phyloP scores from a whole-genome alignment of 441 rosid species.

The Dalechampia spathulata region DNA sequence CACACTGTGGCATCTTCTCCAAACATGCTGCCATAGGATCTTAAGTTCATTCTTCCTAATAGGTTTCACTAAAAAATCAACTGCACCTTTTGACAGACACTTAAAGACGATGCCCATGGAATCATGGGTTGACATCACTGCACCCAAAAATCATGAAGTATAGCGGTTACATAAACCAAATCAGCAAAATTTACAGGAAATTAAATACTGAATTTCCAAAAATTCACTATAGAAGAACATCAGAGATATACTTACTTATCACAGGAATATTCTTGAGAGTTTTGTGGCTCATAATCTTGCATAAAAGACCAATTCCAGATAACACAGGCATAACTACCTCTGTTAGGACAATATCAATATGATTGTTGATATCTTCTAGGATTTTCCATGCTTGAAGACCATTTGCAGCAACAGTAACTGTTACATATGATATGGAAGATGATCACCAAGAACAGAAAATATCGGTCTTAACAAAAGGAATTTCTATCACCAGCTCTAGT shows the following conservation, averaged over 20 bases:
- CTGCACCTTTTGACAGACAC: conserved; percentile 91
- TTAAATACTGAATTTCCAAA: background rate
- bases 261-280: conserved; percentile 65
- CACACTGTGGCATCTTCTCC: conserved; percentile 83
- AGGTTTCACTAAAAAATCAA: conserved; percentile 86
- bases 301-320: conserved; percentile 62
- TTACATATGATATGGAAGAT: conserved; percentile 1
- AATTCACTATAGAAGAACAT: background rate
- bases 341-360: conserved; percentile 61
- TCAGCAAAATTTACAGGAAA: background rate
- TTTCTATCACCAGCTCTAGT: too few relatives aligned
- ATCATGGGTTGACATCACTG: conserved; percentile 96
- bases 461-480: background rate
- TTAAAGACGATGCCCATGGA: conserved; percentile 81
- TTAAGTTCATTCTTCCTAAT: conserved; percentile 87
- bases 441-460: background rate
- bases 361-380: conserved; percentile 55
- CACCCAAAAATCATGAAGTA: conserved; percentile 30
- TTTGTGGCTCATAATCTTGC: conserved; percentile 74
- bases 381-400: conserved; percentile 70
- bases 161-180: conserved; percentile 20
- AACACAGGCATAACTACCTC: conserved; percentile 70
- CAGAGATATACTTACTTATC: conserved; percentile 44
- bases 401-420: conserved; percentile 59
- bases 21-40: conserved; percentile 93